phyloP scores from a whole-genome alignment of 805 yeast species.

The Hanseniaspora vineae region DNA sequence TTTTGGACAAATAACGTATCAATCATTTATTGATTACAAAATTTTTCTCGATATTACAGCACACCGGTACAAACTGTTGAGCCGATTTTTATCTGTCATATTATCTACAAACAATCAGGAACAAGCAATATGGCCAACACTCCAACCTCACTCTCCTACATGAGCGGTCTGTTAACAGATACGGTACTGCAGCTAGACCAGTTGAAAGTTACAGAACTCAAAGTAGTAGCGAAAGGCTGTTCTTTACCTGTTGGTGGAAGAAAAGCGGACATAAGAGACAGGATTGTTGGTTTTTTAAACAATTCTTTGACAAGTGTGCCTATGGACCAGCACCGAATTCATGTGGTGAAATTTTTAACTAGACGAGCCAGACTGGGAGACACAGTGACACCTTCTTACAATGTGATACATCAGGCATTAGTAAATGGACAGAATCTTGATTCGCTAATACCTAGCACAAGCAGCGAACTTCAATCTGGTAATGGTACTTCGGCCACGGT shows the following conservation, averaged over 20 bases:
- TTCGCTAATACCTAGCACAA: not conserved
- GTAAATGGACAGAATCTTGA: not conserved
- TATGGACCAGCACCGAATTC: not conserved
- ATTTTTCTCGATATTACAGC: too few relatives aligned
- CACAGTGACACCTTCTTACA: not conserved
- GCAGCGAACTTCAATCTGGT: not conserved
- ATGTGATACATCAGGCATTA: not conserved
- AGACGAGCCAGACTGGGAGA: constrained; percentile 6
- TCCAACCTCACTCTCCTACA: too few relatives aligned
- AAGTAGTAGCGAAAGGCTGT: constrained; percentile 37
- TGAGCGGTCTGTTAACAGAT: too few relatives aligned
- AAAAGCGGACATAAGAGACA: constrained; percentile 46
- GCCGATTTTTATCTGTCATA: too few relatives aligned
- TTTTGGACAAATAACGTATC: too few relatives aligned
- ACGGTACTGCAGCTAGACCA: constrained; percentile 13
- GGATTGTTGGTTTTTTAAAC: constrained; percentile 26
- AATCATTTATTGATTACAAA: too few relatives aligned
- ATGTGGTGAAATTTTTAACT: constrained; percentile 3
- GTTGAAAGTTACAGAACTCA: constrained; percentile 41
- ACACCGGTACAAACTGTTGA: too few relatives aligned
- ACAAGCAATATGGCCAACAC: too few relatives aligned
- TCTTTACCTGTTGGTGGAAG: constrained; percentile 41
- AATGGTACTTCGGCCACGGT: not conserved
- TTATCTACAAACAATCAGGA: too few relatives aligned
- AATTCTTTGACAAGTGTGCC: not conserved